These are phyloP conservation scores for Brassica incana DNA, from an alignment of 345 rosid genomes.

Conservation along the genomic window DNA sequence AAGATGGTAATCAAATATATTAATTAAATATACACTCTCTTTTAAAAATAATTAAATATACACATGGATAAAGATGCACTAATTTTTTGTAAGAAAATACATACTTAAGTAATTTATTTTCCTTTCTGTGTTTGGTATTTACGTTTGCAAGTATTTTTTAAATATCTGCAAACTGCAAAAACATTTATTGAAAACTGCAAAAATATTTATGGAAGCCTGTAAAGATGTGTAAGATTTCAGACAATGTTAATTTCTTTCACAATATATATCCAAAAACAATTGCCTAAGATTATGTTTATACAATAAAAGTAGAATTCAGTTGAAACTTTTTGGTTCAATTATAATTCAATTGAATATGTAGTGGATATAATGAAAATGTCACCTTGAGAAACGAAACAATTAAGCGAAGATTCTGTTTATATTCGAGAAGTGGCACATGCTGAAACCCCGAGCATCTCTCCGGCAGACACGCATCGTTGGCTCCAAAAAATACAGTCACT, in stretches of 20 bases:
- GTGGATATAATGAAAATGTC: neutral
- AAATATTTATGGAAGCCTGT: neutral
- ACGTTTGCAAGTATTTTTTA: neutral
- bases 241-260: neutral
- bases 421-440: slow-evolving; percentile 84
- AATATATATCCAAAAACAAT: neutral
- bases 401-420: slow-evolving; percentile 61
- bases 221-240: neutral
- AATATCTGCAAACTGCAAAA: neutral
- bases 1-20: neutral
- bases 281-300: neutral
- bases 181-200: neutral
- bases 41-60: neutral
- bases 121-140: neutral
- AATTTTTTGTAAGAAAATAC: neutral
- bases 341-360: neutral
- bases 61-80: neutral
- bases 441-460: slow-evolving; percentile 80
- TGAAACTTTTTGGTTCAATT: too few relatives aligned
- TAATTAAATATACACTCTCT: neutral
- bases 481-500: slow-evolving; percentile 84
- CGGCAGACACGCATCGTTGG: slow-evolving; percentile 84
- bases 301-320: too few relatives aligned
- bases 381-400: slow-evolving; percentile 77
- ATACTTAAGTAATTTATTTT: too few relatives aligned